Evolutionary conservation across 805 yeast species (phyloP), one percentile per base, ranked within the genome.

Genomic region (Saccharomycopsis olivae): DNA sequence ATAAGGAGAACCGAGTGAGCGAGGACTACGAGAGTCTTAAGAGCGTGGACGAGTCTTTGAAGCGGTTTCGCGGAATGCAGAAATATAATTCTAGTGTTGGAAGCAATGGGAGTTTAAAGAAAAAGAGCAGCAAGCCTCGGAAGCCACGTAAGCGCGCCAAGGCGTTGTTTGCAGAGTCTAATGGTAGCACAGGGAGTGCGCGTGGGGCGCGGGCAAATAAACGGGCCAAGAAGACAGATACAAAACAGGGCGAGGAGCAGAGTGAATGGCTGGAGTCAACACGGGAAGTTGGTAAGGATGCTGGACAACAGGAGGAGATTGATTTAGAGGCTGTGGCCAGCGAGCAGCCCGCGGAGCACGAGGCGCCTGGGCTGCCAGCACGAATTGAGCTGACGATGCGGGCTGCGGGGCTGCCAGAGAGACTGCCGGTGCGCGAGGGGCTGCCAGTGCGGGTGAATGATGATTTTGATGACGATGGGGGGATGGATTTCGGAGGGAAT

Each of bases 91-190:
- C 44, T 5, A 44, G 35, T 5, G 24, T 16, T 30, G 11, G 28
- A 24, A 30, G 25, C 25, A 31, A 33, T 29, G 46, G 38, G 31
- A 47, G 32, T 42, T 46, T 44, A 4, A 44, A 38, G 13, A 37
- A 48, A 25, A 38, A 35, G n/a, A 39, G 44, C 25, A 44, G 40
- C 23, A 35, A 43, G 15, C 44, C 2, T 18, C 24, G 19, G 28
- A 15, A 15, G 25, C 8, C 18, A 40, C 18, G 15, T 20, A 29
- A 31, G 21, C n/a, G n/a, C n/a, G n/a, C n/a, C n/a, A n/a, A n/a
- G n/a, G n/a, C n/a, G n/a, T n/a, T n/a, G n/a, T n/a, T n/a, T n/a
- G n/a, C n/a, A n/a, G n/a, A n/a, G n/a, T n/a, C n/a, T n/a, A n/a
- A n/a, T n/a, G n/a, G n/a, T n/a, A n/a, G n/a, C n/a, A n/a, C n/a